Evolutionary conservation across 805 yeast genomes (phyloP), one percentile per base, ranked within the genome.

Genomic region (Saccharomycopsis babjevae): DNA sequence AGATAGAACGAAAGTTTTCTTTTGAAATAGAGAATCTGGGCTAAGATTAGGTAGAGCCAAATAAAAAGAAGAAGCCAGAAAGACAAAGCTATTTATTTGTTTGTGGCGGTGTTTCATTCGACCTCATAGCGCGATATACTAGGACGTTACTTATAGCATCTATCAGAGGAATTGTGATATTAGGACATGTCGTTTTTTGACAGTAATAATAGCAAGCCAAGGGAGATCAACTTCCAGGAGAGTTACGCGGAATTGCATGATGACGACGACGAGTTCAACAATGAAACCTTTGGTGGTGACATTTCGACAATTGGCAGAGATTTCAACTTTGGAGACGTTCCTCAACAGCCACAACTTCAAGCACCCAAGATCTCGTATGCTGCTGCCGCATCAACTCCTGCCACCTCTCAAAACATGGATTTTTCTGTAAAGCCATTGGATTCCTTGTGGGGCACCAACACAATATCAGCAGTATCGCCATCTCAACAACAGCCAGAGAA

Each of bases 231-330:
- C 70, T 90, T 89, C 70, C 96, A 90, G 68, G 96, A 90, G 39
- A 84, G 93, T 20, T 88, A 88, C 71, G 88, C 84, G 60, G 92
- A 93, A 1, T 78, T 86, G 67, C 65, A 78, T 76, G 88, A 83
- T 61, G 86, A 81, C 38, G 92, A 86, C 56, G 97, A 89, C 69
- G 94, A 87, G 43, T 78, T 86, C 66, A 88, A 89, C 69, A 88
- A 83, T 64, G 91, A 85, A 69, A 89, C 96, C 0, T 89, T 89
- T 72, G 96, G 94, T 32, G 75, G 72, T 50, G 77, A 74, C 55
- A 77, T 76, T 34, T 71, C 75, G 8, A 46, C 42, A 1, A 77
- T 83, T 59, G 83, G 84, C 38, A 79, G 80, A 65, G 89, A 87
- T 67, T 88, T 85, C 67, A 82, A 82, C 69, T 88, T 88, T 71